Percentiles rank a stretch among this genome's conserved stretches.
Evolutionary conservation across 2,329 filamentous ascomycete genomes (phyloP).

Genomic region (Xylariaceae sp.): DNA sequence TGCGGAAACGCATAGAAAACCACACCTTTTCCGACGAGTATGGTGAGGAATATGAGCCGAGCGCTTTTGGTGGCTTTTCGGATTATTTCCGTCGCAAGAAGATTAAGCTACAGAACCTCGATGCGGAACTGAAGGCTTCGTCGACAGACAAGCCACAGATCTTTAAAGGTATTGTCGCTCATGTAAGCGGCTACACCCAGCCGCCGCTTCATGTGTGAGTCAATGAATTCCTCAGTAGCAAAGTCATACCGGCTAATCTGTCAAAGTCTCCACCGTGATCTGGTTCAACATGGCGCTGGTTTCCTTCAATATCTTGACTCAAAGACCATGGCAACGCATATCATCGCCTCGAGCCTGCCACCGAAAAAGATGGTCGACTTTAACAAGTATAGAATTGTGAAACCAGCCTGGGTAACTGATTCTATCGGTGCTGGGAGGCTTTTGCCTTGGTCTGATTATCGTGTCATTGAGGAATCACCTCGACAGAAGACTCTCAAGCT

Average conservation of each 20-base stretch:
- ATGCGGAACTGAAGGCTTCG: slow-evolving; percentile 77
- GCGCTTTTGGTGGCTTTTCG: slow-evolving; percentile 84
- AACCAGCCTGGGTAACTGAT: slow-evolving; percentile 92
- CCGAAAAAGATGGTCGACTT: slow-evolving; percentile 95
- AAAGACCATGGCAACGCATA: slow-evolving; percentile 95
- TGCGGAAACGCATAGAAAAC: slow-evolving; percentile 66
- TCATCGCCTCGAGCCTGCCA: slow-evolving; percentile 88
- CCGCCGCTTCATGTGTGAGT: slow-evolving; percentile 80
- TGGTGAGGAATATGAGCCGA: slow-evolving; percentile 90
- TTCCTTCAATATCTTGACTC: slow-evolving; percentile 94
- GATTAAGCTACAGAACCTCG: slow-evolving; percentile 94
- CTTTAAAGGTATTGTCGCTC: slow-evolving; percentile 88
- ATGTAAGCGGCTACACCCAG: slow-evolving; percentile 96
- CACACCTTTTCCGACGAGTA: slow-evolving; percentile 81
- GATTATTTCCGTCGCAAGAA: slow-evolving; percentile 97
- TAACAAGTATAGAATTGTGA: slow-evolving; percentile 85
- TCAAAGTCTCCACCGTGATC: slow-evolving; percentile 73
- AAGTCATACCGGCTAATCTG: slow-evolving; percentile 4
- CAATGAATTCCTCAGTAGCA: not conserved
- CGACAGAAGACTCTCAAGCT: slow-evolving; percentile 78
- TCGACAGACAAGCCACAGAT: slow-evolving; percentile 77
- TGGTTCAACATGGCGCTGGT: slow-evolving; percentile 91
- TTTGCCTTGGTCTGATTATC: slow-evolving; percentile 85
- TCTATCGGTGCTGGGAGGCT: slow-evolving; percentile 82
- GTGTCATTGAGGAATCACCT: slow-evolving; percentile 83